A percentile compares a stretch with the other conserved stretches of the same genome.
Evolutionary conservation across 805 yeast genomes (phyloP).

Genomic region (Lachancea sp.): DNA sequence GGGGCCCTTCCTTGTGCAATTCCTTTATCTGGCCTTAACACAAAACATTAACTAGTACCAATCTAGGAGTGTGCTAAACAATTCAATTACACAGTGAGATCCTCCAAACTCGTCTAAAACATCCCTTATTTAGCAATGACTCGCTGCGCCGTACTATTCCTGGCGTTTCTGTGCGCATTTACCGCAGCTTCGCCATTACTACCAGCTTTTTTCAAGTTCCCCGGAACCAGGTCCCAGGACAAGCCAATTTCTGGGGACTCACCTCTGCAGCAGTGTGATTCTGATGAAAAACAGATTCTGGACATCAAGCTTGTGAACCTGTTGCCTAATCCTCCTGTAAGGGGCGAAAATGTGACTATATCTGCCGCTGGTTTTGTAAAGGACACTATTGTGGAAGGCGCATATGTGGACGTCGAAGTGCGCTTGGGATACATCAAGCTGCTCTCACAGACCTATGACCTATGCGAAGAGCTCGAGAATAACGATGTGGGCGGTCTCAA

Average conservation of each 20-base stretch:
- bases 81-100: no score
- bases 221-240: constrained; percentile 15
- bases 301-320: constrained; percentile 53
- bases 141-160: not conserved
- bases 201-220: constrained; percentile 12
- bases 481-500: constrained; percentile 55
- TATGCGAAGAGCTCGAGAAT: constrained; percentile 80
- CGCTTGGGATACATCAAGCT: constrained; percentile 86
- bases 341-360: constrained; percentile 80
- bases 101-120: not conserved
- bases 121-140: not conserved
- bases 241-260: constrained; percentile 87
- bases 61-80: no score
- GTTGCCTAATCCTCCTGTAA: constrained; percentile 80
- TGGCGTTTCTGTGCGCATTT: constrained; percentile 4
- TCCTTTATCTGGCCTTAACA: no score
- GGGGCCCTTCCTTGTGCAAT: no score
- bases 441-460: constrained; percentile 82
- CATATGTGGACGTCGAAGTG: constrained; percentile 92
- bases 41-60: no score
- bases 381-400: constrained; percentile 64
- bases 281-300: constrained; percentile 54
- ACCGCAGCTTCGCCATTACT: constrained; percentile 6
- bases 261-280: constrained; percentile 75
- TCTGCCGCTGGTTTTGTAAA: constrained; percentile 62